phyloP scores from a whole-genome alignment of 768 basidiomycete genomes.

The Podaxis sp. region DNA sequence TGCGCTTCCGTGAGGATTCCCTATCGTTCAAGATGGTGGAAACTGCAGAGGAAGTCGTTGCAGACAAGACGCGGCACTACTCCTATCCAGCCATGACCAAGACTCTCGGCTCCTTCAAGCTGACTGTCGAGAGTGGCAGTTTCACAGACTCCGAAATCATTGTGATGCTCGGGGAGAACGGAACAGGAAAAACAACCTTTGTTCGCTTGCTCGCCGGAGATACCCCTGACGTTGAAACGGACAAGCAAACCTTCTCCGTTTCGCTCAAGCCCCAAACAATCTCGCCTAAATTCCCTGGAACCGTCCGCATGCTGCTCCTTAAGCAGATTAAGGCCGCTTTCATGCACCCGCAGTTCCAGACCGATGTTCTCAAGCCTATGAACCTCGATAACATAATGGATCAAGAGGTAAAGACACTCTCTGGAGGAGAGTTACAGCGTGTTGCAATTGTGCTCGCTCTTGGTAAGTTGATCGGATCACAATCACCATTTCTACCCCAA shows the following conservation, averaged over 20 bases:
- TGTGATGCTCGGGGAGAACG: conserved; percentile 99
- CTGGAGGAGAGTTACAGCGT: conserved; percentile 97
- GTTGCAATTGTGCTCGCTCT: conserved; percentile 95
- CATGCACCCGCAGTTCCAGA: conserved; percentile 99
- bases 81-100: conserved; percentile 96
- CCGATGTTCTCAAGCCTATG: conserved; percentile 98
- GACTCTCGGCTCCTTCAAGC: conserved; percentile 93
- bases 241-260: conserved; percentile 80
- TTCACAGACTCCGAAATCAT: conserved; percentile 99
- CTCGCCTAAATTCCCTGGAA: conserved; percentile 95
- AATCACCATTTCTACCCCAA: not conserved
- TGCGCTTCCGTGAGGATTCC: conserved; percentile 96
- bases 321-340: conserved; percentile 95
- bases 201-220: conserved; percentile 95
- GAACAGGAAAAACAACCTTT: conserved; percentile 98
- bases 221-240: conserved; percentile 79
- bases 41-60: conserved; percentile 85
- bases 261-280: conserved; percentile 98
- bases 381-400: conserved; percentile 92
- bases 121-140: conserved; percentile 83
- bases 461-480: conserved; percentile 41
- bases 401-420: conserved; percentile 96
- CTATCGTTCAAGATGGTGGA: conserved; percentile 98
- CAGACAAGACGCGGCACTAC: conserved; percentile 88
- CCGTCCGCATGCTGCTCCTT: conserved; percentile 91